These are phyloP conservation scores for Rhynchospora tenuis DNA, from an alignment of 176 grass and related monocot genomes.

Conservation along the genomic window DNA sequence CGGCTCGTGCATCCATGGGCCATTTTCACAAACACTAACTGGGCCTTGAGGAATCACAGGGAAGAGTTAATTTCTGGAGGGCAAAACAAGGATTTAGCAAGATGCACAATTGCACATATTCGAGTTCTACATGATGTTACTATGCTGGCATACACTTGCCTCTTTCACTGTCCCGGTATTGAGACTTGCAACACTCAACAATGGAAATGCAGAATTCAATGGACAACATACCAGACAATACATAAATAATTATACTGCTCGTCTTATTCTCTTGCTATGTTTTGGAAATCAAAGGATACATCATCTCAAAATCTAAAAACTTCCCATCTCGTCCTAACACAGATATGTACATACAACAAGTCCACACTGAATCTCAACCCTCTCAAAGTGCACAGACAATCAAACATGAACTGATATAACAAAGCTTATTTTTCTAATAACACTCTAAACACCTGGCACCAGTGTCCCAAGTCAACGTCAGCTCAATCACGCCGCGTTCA, in stretches of 20 bases:
- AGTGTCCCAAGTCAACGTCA: constrained; percentile 47
- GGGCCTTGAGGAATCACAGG: no score
- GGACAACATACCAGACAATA: no score
- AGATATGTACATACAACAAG: background rate
- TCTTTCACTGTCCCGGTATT: no score
- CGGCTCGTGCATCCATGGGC: no score
- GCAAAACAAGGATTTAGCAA: no score
- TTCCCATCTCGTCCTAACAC: background rate
- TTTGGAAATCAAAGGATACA: background rate
- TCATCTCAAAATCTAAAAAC: background rate
- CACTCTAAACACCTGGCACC: background rate
- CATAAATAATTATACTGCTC: background rate
- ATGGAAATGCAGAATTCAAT: no score
- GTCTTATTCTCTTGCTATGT: background rate
- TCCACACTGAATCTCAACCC: background rate
- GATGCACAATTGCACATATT: no score
- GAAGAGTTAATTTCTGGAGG: no score
- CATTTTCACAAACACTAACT: no score
- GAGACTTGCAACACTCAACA: no score
- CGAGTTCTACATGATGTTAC: no score
- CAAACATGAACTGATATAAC: background rate
- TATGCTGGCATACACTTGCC: no score
- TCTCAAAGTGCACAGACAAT: background rate
- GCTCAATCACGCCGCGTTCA: constrained; percentile 37
- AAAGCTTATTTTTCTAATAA: background rate